Conservation (phyloP, 2,329 filamentous ascomycete species). For the Colletotrichum limetticola region DNA sequence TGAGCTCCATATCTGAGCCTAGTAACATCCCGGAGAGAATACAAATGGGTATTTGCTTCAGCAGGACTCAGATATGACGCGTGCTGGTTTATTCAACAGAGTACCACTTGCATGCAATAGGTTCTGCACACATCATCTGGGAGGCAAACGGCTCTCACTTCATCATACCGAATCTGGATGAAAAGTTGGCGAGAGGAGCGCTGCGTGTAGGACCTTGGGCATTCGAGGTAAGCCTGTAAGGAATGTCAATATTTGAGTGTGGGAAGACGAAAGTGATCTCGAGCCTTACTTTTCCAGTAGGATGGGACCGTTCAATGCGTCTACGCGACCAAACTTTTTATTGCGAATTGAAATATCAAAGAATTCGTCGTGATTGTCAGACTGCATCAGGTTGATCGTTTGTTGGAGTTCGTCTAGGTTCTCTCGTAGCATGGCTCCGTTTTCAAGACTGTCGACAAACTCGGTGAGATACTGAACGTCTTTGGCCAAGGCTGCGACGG, state of each 20-base stretch:
- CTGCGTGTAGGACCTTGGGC: slow-evolving; percentile 68
- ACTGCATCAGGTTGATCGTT: slow-evolving; percentile 87
- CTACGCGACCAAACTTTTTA: slow-evolving; percentile 93
- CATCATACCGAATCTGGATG: slow-evolving; percentile 79
- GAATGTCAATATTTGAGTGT: slow-evolving; percentile 38
- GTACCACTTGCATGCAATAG: neutral
- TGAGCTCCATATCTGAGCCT: neutral
- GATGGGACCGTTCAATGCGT: slow-evolving; percentile 87
- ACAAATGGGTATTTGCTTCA: slow-evolving; percentile 10
- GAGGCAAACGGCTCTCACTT: slow-evolving; percentile 44
- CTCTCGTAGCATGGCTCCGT: slow-evolving; percentile 84
- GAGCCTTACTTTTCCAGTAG: slow-evolving; percentile 85
- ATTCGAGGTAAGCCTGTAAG: slow-evolving; percentile 69
- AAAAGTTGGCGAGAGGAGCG: slow-evolving; percentile 76
- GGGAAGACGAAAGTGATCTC: neutral
- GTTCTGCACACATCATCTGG: neutral
- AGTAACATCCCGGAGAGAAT: slow-evolving; percentile 6
- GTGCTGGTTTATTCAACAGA: neutral
- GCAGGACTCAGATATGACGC: neutral
- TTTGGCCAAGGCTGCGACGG: slow-evolving; percentile 81
- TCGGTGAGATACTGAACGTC: slow-evolving; percentile 86
- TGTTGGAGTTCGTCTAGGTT: slow-evolving; percentile 94
- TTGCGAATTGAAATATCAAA: slow-evolving; percentile 92
- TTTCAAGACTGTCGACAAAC: slow-evolving; percentile 89
- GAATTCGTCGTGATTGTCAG: slow-evolving; percentile 94